Conservation (phyloP, 192 early-diverging fungal genomes). For the Glomus cerebriforme region DNA sequence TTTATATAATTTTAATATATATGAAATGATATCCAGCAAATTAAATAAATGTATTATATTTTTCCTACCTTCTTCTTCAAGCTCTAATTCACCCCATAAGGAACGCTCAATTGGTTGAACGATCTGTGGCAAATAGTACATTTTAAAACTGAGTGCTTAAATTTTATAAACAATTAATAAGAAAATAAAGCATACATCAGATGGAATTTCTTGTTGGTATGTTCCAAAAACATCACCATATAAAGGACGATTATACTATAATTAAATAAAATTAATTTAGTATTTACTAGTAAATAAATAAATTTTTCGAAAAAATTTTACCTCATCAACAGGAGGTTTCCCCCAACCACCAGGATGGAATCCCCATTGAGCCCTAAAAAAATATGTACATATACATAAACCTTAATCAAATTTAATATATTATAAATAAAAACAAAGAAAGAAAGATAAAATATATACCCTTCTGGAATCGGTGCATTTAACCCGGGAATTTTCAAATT, state of each 20-base stretch:
- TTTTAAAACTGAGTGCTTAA: not conserved
- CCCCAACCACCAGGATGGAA: constrained; percentile 97
- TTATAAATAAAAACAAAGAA: not conserved
- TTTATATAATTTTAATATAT: too few relatives aligned
- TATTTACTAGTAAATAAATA: not conserved
- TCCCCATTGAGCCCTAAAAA: constrained; percentile 89
- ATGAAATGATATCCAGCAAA: not conserved
- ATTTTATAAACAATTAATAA: not conserved
- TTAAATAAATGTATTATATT: not conserved
- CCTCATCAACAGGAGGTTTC: constrained; percentile 79
- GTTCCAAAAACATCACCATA: constrained; percentile 96
- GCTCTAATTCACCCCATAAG: constrained; percentile 91
- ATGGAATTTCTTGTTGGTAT: constrained; percentile 50
- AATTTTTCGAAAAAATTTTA: constrained; percentile 19
- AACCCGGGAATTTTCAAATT: constrained; percentile 89
- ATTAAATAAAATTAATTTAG: not conserved
- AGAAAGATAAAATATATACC: constrained; percentile 12
- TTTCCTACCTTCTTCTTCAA: constrained; percentile 62
- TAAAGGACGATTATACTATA: constrained; percentile 81
- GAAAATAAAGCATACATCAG: constrained; percentile 48
- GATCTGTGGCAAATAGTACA: constrained; percentile 35
- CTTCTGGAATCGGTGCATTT: constrained; percentile 94
- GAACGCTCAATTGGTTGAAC: constrained; percentile 71
- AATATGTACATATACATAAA: too few relatives aligned
- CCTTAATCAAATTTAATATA: not conserved